Evolutionary conservation across 495 filamentous ascomycete genomes (phyloP).

Genomic region (Xylaria flabelliformis): DNA sequence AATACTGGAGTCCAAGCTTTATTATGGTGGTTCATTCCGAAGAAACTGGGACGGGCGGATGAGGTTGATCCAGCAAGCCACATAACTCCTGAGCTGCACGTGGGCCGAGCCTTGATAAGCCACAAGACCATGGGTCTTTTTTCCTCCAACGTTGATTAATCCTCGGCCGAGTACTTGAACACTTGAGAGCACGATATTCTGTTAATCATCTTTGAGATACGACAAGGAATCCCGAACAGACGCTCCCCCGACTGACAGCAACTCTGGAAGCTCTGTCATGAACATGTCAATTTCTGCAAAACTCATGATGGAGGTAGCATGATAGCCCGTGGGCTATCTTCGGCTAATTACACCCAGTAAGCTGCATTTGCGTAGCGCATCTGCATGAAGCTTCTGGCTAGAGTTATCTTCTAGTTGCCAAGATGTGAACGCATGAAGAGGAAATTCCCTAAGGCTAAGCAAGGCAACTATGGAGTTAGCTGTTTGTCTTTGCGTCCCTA

Average conservation of each 20-base stretch:
- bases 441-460: neutral
- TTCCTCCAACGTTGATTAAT: neutral
- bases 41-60: slow-evolving; percentile 23
- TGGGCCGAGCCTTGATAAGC: neutral
- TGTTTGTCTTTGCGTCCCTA: neutral
- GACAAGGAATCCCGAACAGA: neutral
- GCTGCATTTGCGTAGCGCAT: neutral
- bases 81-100: neutral
- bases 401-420: neutral
- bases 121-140: neutral
- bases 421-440: neutral
- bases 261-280: neutral
- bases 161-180: neutral
- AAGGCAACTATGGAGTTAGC: neutral
- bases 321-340: neutral
- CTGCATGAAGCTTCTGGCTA: neutral
- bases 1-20: slow-evolving; percentile 91
- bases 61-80: slow-evolving; percentile 3
- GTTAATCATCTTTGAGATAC: neutral
- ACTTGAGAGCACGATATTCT: neutral
- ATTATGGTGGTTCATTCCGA: slow-evolving; percentile 51
- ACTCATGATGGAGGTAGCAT: neutral
- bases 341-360: neutral
- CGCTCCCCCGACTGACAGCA: neutral
- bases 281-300: neutral